These are phyloP conservation scores for Prunus campanulata DNA, from an alignment of 306 rosid genomes.

Conservation along the genomic window DNA sequence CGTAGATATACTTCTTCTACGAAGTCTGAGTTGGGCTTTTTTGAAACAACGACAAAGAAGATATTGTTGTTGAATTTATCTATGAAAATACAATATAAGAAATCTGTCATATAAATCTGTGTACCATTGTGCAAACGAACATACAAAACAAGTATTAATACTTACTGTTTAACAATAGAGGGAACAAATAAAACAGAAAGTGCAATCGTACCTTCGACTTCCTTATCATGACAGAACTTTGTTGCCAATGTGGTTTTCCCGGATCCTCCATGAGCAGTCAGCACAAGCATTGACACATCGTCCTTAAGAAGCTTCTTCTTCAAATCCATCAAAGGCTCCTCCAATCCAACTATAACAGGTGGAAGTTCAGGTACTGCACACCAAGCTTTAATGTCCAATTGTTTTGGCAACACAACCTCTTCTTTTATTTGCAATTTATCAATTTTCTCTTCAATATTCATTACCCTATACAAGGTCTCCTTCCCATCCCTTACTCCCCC, in stretches of 20 bases:
- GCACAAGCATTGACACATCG: constrained; percentile 25
- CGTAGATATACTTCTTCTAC: constrained; percentile 35
- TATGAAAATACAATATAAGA: constrained; percentile 20
- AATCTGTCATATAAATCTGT: background rate
- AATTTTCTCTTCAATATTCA: background rate
- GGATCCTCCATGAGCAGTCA: constrained; percentile 50
- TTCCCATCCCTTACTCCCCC: constrained; percentile 20
- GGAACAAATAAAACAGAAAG: background rate
- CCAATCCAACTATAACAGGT: constrained; percentile 47
- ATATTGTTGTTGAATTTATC: constrained; percentile 47
- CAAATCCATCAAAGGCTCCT: constrained; percentile 43
- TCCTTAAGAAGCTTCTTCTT: constrained; percentile 38
- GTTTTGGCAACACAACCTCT: background rate
- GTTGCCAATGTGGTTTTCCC: constrained; percentile 59
- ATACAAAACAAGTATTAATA: background rate
- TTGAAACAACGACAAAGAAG: constrained; percentile 39
- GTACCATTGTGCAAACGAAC: background rate
- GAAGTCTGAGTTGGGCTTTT: constrained; percentile 37
- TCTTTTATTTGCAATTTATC: background rate
- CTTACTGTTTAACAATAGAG: background rate
- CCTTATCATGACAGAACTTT: constrained; percentile 44
- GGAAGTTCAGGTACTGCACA: constrained; percentile 41
- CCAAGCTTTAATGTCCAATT: background rate
- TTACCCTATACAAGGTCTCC: background rate
- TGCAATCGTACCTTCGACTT: constrained; percentile 42